These are phyloP conservation scores for Blastobotrys terrestris DNA, from an alignment of 805 yeast species.

Conservation along the genomic window DNA sequence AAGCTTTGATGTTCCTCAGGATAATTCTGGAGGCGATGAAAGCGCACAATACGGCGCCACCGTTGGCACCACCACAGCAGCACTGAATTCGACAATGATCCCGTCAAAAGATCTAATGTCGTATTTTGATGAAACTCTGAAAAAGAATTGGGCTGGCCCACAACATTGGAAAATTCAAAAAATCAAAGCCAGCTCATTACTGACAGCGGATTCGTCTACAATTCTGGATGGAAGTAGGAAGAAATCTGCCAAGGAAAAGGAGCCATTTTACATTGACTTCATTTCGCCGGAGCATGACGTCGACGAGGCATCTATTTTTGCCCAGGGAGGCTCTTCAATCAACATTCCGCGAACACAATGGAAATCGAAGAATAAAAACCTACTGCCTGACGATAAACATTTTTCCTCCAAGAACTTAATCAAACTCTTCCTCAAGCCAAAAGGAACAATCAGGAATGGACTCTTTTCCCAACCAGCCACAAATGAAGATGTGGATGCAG, in stretches of 20 bases:
- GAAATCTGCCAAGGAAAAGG: slow-evolving; percentile 25
- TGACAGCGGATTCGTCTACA: background rate
- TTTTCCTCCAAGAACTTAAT: slow-evolving; percentile 66
- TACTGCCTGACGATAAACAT: slow-evolving; percentile 67
- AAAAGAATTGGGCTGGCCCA: slow-evolving; percentile 81
- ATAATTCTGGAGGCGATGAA: background rate
- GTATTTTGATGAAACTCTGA: slow-evolving; percentile 70
- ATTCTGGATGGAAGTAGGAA: background rate
- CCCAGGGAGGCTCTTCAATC: slow-evolving; percentile 33
- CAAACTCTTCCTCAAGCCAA: slow-evolving; percentile 63
- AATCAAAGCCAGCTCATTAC: slow-evolving; percentile 34
- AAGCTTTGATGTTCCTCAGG: background rate
- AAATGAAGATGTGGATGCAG: slow-evolving; percentile 35
- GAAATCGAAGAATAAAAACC: slow-evolving; percentile 38
- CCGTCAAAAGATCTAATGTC: slow-evolving; percentile 56
- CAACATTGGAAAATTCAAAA: slow-evolving; percentile 84
- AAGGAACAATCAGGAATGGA: slow-evolving; percentile 15
- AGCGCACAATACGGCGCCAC: background rate
- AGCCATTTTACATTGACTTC: slow-evolving; percentile 39
- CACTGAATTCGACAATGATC: background rate
- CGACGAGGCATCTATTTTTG: slow-evolving; percentile 38
- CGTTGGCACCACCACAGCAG: background rate
- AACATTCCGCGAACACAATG: slow-evolving; percentile 40
- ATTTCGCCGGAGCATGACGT: slow-evolving; percentile 31
- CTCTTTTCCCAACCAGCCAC: slow-evolving; percentile 7